phyloP scores from a whole-genome alignment of 306 rosid genomes.

The Pyrus bretschneideri region DNA sequence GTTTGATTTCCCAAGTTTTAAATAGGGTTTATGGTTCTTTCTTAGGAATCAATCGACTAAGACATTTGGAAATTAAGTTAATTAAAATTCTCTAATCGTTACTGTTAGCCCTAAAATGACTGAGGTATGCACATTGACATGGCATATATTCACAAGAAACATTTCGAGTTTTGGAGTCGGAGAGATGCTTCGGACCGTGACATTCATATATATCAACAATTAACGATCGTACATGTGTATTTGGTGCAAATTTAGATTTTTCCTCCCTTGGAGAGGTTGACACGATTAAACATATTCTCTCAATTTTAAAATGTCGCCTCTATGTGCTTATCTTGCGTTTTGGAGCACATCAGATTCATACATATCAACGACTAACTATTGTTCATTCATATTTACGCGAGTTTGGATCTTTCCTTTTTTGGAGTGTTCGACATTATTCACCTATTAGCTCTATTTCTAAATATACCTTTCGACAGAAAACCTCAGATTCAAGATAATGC shows the following conservation, averaged over 20 bases:
- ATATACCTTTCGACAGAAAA: conserved; percentile 10
- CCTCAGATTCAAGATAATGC: neutral
- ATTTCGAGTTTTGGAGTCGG: neutral
- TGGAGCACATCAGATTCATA: neutral
- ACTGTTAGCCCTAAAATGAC: neutral
- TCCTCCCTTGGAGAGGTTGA: neutral
- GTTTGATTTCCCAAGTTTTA: neutral
- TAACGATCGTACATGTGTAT: neutral
- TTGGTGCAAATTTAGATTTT: neutral
- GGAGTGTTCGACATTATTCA: too few relatives aligned
- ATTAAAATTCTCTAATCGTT: neutral
- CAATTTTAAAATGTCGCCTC: neutral
- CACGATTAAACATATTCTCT: neutral
- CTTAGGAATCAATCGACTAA: neutral
- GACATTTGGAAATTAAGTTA: neutral
- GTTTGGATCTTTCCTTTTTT: too few relatives aligned
- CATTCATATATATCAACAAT: neutral
- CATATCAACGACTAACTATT: neutral
- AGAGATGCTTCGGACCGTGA: fast-evolving
- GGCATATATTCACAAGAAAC: neutral
- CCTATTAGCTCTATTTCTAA: neutral
- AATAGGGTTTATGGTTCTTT: neutral
- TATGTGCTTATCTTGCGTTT: too few relatives aligned
- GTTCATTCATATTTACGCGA: neutral
- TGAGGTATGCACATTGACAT: neutral